Conservation (phyloP, 495 filamentous ascomycete species). For the Amorphotheca resinae region DNA sequence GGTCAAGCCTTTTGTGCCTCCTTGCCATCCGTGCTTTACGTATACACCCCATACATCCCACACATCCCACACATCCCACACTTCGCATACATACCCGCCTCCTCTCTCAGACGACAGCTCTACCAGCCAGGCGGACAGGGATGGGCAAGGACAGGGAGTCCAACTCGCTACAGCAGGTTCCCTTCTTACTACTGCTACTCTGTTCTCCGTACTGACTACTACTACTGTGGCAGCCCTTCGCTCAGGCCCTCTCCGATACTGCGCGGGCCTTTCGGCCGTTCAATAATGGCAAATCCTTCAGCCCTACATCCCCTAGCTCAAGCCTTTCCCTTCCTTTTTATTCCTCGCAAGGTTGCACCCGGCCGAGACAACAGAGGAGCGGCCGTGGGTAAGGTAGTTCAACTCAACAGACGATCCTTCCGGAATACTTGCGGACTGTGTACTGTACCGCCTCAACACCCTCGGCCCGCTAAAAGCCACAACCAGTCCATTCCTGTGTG, state of each 20-base stretch:
- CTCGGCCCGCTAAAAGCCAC: background rate
- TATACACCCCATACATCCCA: no score
- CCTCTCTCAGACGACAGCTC: background rate
- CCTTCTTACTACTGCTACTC: no score
- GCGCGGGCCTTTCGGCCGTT: background rate
- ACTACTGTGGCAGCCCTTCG: background rate
- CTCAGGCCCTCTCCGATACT: background rate
- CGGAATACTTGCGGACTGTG: background rate
- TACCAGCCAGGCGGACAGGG: background rate
- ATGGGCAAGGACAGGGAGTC: background rate
- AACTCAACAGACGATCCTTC: background rate
- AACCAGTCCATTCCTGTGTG: background rate
- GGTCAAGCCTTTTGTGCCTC: no score
- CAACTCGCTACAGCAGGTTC: no score
- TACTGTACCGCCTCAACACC: background rate
- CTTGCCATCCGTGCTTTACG: no score
- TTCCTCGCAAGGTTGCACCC: conserved; percentile 4
- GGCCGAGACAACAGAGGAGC: no score
- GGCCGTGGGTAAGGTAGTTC: no score
- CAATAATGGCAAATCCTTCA: conserved; percentile 1
- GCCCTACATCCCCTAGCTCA: conserved; percentile 6
- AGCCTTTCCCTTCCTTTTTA: background rate
- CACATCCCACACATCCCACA: no score
- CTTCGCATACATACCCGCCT: background rate
- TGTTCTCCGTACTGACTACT: no score